phyloP scores from a whole-genome alignment of 2,329 filamentous ascomycete genomes.

The Epichloe baconii region DNA sequence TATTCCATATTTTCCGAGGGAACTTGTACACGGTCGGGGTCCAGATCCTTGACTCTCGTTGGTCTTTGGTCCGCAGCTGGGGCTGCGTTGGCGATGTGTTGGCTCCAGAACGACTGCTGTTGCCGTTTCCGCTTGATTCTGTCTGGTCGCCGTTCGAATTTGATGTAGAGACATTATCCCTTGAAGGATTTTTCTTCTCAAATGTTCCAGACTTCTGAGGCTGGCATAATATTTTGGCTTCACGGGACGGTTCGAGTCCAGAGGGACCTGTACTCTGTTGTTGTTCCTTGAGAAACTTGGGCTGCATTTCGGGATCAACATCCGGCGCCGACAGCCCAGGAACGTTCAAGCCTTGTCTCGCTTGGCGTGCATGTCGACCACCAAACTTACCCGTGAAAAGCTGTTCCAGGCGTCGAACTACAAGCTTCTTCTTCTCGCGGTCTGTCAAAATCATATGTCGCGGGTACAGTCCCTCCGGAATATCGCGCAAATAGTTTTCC shows the following conservation, averaged over 20 bases:
- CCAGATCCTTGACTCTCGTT: conserved; percentile 62
- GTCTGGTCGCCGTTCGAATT: conserved; percentile 36
- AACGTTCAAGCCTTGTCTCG: conserved; percentile 11
- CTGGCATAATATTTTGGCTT: conserved; percentile 33
- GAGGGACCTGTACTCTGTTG: conserved; percentile 15
- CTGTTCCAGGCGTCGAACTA: conserved; percentile 65
- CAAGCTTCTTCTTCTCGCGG: conserved; percentile 60
- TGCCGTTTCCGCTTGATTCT: conserved; percentile 27
- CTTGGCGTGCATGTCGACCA: conserved; percentile 23
- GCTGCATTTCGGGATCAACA: conserved; percentile 16
- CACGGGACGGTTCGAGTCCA: conserved; percentile 25
- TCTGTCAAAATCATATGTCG: conserved; percentile 52
- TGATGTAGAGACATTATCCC: conserved; percentile 30
- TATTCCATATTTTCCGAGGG: conserved; percentile 70
- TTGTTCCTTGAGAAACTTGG: conserved; percentile 20
- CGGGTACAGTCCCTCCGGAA: conserved; percentile 55
- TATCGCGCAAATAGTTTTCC: conserved; percentile 57
- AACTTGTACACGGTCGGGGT: conserved; percentile 63
- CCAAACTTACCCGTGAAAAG: conserved; percentile 62
- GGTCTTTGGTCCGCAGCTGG: conserved; percentile 56
- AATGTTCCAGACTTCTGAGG: conserved; percentile 16
- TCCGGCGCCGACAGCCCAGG: conserved; percentile 7
- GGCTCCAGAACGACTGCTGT: conserved; percentile 12
- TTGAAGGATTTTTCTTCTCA: conserved; percentile 27
- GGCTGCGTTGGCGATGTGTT: conserved; percentile 28